phyloP scores from a whole-genome alignment of 306 rosid genomes.

The Crataegus laevigata region DNA sequence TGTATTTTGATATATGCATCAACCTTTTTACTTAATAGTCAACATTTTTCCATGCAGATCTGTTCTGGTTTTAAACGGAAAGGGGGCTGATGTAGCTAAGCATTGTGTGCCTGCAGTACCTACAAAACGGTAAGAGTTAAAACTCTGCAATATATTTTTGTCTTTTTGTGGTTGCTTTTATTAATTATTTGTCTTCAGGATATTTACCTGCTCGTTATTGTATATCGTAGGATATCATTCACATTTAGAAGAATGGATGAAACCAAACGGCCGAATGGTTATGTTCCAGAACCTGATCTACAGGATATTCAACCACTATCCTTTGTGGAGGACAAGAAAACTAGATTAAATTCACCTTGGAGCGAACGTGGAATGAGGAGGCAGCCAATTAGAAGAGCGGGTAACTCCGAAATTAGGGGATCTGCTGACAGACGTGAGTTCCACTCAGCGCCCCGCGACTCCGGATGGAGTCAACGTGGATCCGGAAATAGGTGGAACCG shows the following conservation, averaged over 20 bases:
- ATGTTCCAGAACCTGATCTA: conserved; percentile 67
- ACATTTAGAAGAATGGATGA: conserved; percentile 91
- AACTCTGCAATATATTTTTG: not conserved
- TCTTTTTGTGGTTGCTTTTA: not conserved
- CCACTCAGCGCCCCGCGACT: conserved; percentile 34
- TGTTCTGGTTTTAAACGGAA: conserved; percentile 88
- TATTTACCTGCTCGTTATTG: conserved; percentile 6
- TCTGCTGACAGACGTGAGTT: conserved; percentile 34
- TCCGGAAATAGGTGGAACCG: conserved; percentile 35
- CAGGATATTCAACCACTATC: conserved; percentile 66
- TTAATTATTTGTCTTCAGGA: not conserved
- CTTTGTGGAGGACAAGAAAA: conserved; percentile 39
- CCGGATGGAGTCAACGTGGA: conserved; percentile 29
- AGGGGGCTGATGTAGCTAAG: conserved; percentile 89
- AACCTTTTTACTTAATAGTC: conserved; percentile 5
- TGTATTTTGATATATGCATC: not conserved
- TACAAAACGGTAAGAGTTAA: conserved; percentile 44
- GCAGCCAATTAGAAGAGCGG: conserved; percentile 41
- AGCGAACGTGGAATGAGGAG: conserved; percentile 27
- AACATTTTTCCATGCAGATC: conserved; percentile 48
- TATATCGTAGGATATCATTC: conserved; percentile 65
- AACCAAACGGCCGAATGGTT: conserved; percentile 48
- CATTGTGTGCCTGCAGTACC: conserved; percentile 97
- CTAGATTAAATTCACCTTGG: conserved; percentile 27
- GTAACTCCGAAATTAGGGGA: conserved; percentile 37